Base-by-base conservation (phyloP, 495 filamentous ascomycete genomes). In the Penicillium canescens region DNA sequence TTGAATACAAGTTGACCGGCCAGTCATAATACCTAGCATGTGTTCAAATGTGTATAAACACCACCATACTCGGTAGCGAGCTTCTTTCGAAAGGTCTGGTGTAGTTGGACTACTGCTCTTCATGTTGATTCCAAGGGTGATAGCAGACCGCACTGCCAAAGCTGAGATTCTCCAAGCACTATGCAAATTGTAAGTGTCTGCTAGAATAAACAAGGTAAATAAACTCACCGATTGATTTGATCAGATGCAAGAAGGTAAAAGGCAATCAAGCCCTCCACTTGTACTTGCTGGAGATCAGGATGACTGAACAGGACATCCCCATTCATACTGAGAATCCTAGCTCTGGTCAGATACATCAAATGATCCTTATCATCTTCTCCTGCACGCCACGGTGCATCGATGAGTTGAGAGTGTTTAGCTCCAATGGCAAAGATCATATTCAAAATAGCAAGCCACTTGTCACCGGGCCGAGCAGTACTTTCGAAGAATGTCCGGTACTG, bases 351-450 rank as follows among this genome's bases (percentile, higher is more conserved):
- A 60, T 84, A 88, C 12, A 82, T 61, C 42, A 60, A 33, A 13
- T 60, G 57, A 34, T 60, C 85, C 40, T 72, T 68, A 21, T 78
- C 73, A 55, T 71, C 71, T 6, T 71, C 28, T 10, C 28, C 28
- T 31, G 5, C 71, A 36, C 61, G 69, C 78, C 77, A 82, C 23
- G 75, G 69, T 12, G 76, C 78, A 49, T 77, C 75, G 7, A 68
- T 64, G 10, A 88, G 72, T 54, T 82, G 76, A 16, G 78, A 76
- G 64, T 86, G 82, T 48, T 78, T 78, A 10, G 84, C 75, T 6
- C 75, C 74, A 48, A 88, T 86, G 16, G 86, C 86, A 54, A 89
- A 86, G 14, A 88, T 80, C 48, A 87, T 66, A 59, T 89, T 89
- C 26, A 87, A 53, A 31, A 82, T 85, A 0, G 83, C 82, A 35